Percentiles rank a stretch among this genome's conserved stretches.
Conservation (phyloP, 805 yeast species). For the Metschnikowia corniflorae region DNA sequence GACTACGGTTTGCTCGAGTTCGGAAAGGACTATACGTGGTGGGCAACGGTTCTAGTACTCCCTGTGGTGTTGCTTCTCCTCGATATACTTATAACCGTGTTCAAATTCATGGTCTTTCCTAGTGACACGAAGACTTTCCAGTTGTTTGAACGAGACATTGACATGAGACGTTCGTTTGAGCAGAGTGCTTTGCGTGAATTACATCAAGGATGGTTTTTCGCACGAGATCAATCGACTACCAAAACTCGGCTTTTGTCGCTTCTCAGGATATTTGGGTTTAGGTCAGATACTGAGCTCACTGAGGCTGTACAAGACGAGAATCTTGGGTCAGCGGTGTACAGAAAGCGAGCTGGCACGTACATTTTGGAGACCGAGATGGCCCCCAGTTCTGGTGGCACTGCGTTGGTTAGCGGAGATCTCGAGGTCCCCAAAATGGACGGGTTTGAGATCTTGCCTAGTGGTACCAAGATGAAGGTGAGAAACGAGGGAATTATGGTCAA, state of each 20-base stretch:
- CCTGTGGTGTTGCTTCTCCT: slow-evolving; percentile 56
- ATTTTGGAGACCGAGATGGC: slow-evolving; percentile 47
- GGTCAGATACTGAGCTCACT: slow-evolving; percentile 11
- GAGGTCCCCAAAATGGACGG: slow-evolving; percentile 31
- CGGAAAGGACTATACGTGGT: slow-evolving; percentile 80
- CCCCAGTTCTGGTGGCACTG: slow-evolving; percentile 42
- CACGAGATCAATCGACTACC: slow-evolving; percentile 39
- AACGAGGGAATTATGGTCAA: slow-evolving; percentile 22
- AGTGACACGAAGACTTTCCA: slow-evolving; percentile 79
- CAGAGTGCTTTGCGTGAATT: slow-evolving; percentile 67
- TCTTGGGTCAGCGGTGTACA: slow-evolving; percentile 31
- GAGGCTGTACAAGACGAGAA: slow-evolving; percentile 14
- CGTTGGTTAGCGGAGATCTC: slow-evolving; percentile 25
- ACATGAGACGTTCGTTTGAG: slow-evolving; percentile 68
- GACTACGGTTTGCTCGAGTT: slow-evolving; percentile 66
- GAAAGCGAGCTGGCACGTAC: slow-evolving; percentile 49
- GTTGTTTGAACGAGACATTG: slow-evolving; percentile 65
- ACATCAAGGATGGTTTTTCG: slow-evolving; percentile 75
- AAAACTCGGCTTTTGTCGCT: slow-evolving; percentile 9
- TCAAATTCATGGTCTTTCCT: slow-evolving; percentile 55
- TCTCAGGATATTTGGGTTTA: slow-evolving; percentile 18
- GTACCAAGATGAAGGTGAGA: slow-evolving; percentile 51
- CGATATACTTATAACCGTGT: slow-evolving; percentile 61
- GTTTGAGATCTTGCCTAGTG: slow-evolving; percentile 70
- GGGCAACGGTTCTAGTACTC: slow-evolving; percentile 70